A percentile compares a stretch with the other conserved stretches of the same genome.
Evolutionary conservation across 2,329 filamentous ascomycete genomes (phyloP).

Genomic region (Aspergillus chevalieri): DNA sequence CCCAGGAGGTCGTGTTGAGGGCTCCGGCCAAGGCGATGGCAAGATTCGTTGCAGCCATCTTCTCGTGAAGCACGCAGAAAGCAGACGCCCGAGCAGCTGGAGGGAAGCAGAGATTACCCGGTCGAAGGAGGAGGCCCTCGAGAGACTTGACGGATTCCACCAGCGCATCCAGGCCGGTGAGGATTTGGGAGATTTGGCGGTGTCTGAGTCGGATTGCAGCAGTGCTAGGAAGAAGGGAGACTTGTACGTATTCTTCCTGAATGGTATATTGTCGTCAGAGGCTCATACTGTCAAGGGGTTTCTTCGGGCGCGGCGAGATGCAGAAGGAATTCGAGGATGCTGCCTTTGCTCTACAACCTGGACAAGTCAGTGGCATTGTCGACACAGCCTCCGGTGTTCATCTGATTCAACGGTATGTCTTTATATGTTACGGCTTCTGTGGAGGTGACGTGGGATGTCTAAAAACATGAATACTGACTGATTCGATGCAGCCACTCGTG

Average conservation of each 20-base stretch:
- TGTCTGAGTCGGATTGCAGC: conserved; percentile 88
- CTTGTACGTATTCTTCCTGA: conserved; percentile 50
- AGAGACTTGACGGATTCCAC: conserved; percentile 71
- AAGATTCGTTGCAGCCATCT: conserved; percentile 93
- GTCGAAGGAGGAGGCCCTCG: conserved; percentile 75
- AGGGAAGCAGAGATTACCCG: conserved; percentile 83
- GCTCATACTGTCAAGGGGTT: conserved; percentile 53
- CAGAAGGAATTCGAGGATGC: conserved; percentile 98
- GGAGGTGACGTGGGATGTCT: not conserved
- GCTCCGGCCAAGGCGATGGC: conserved; percentile 51
- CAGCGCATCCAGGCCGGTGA: conserved; percentile 66
- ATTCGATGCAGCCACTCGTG: not conserved
- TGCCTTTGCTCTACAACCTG: conserved; percentile 80
- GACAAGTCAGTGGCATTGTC: conserved; percentile 78
- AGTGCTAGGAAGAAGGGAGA: conserved; percentile 92
- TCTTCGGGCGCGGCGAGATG: conserved; percentile 93
- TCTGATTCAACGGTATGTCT: conserved; percentile 79
- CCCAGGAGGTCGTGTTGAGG: conserved; percentile 27
- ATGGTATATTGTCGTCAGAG: not conserved
- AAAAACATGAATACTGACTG: not conserved
- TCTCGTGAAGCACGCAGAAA: conserved; percentile 86
- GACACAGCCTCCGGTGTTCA: conserved; percentile 92
- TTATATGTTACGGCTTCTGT: not conserved
- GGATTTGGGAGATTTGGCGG: conserved; percentile 74
- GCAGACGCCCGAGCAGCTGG: conserved; percentile 88